phyloP scores from a whole-genome alignment of 2,329 filamentous ascomycete genomes.

The Colletotrichum falcatum region DNA sequence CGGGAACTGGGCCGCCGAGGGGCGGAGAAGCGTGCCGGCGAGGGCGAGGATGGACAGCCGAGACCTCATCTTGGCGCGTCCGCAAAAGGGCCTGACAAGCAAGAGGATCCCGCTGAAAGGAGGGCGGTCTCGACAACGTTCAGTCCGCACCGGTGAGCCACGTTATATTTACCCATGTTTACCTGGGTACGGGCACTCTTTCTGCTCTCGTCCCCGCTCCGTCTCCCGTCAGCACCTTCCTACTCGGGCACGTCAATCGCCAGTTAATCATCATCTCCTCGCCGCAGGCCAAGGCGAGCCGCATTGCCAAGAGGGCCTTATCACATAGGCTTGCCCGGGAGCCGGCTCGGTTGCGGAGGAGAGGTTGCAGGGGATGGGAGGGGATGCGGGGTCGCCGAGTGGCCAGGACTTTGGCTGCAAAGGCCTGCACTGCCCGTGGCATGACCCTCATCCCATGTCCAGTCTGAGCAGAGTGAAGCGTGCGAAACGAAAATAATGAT shows the following conservation, averaged over 20 bases:
- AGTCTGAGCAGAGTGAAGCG: background rate
- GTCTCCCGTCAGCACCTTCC: conserved; percentile 18
- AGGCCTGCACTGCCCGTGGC: background rate
- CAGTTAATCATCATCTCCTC: conserved; percentile 8
- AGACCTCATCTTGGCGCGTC: conserved; percentile 1
- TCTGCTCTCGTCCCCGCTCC: background rate
- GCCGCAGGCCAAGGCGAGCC: background rate
- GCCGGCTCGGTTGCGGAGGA: background rate
- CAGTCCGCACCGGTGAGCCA: background rate
- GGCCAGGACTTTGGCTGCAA: conserved; percentile 23
- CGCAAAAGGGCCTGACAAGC: too few species aligned
- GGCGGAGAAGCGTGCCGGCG: conserved; percentile 47
- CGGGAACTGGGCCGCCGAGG: conserved; percentile 43
- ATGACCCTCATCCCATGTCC: background rate
- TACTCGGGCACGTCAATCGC: conserved; percentile 17
- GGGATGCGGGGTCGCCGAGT: conserved; percentile 23
- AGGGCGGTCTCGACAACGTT: too few species aligned
- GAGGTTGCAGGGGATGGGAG: conserved; percentile 3
- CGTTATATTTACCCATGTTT: background rate
- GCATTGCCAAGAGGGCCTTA: conserved; percentile 27
- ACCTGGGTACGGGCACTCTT: too few species aligned
- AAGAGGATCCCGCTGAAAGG: too few species aligned
- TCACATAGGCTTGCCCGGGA: conserved; percentile 8
- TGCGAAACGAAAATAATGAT: background rate
- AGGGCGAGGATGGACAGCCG: conserved; percentile 1